Percentiles rank a stretch among this genome's conserved stretches.
Evolutionary conservation across 2,329 filamentous ascomycete species (phyloP).

Genomic region (Macrophomina tecta): DNA sequence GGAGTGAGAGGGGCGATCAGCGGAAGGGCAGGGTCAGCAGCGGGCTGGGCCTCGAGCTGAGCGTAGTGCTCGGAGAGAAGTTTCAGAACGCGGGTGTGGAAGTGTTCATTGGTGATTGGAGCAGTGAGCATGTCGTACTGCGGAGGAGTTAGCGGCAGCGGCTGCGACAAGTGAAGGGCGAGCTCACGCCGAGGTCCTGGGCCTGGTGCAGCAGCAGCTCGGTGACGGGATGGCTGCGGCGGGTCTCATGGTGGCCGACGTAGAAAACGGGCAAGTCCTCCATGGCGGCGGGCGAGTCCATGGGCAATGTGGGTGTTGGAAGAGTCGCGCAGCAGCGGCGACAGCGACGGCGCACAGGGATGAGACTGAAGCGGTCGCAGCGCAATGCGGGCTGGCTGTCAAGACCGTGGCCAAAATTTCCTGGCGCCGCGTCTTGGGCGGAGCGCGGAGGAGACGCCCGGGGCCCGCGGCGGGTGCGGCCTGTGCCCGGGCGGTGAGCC

Average conservation of each 20-base stretch:
- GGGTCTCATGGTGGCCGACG: conserved; percentile 76
- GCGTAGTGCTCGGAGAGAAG: conserved; percentile 64
- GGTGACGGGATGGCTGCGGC: conserved; percentile 64
- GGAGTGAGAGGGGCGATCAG: conserved; percentile 71
- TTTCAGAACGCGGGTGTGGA: conserved; percentile 70
- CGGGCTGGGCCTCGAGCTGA: conserved; percentile 50
- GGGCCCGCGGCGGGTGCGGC: not conserved
- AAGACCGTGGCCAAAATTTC: conserved; percentile 13
- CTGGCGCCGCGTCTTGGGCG: not conserved
- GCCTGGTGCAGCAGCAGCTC: conserved; percentile 70
- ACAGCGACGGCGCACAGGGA: not conserved
- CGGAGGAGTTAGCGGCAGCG: conserved; percentile 11
- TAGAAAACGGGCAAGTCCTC: conserved; percentile 63
- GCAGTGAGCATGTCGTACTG: conserved; percentile 82
- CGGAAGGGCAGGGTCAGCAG: conserved; percentile 50
- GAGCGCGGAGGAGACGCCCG: not conserved
- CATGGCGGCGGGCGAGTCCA: conserved; percentile 18
- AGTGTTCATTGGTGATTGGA: conserved; percentile 76
- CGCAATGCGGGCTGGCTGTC: not conserved
- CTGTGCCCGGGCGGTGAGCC: conserved; percentile 14
- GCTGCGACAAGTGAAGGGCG: not conserved
- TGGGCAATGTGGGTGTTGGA: not conserved
- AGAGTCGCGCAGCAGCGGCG: not conserved
- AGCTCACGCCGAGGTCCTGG: conserved; percentile 70
- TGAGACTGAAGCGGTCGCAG: not conserved